Evolutionary conservation across 2,329 filamentous ascomycete genomes (phyloP), one percentile per base, ranked within the genome.

Genomic region (Diaporthe ilicicola): DNA sequence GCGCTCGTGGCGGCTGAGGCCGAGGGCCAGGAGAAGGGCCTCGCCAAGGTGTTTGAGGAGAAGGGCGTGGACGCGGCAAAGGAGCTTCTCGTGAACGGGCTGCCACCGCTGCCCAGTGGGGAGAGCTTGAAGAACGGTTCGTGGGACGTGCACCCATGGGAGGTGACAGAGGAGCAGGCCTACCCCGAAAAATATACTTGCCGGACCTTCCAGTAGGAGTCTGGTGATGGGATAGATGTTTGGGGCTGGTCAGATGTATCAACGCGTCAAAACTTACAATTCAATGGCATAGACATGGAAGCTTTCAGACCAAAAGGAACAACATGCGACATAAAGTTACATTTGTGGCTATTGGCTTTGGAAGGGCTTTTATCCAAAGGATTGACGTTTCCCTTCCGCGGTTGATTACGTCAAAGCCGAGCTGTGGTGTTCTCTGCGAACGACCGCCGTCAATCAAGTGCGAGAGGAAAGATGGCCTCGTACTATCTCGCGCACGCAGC

Each of bases 91-190:
- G 87, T 92, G 54, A 87, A 92, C 77, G 95, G 95, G 1, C 82
- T 99, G 82, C 96, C 96, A 70, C 96, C 96, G n/a, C 83, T 93
- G 78, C 96, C 95, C 19, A 91, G 90, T 77, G 91, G 93, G n/a
- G 83, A 91, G 81, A 89, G 85, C 75, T 76, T 86, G 71, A 81
- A 81, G 56, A 83, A 81, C 55, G 86, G 87, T 53, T 80, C 85
- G 73, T 89, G 90, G 84, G 86, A 90, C 78, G 89, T 91, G 79
- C 90, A 94, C 81, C 89, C 91, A 82, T 90, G 97, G 77, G 82
- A 83, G 74, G 78, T 93, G 77, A 82, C 85, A 42, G 83, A 85
- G 77, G 91, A 95, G 78, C 88, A 92, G 78, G 88, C 92, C 72
- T 98, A 97, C 82, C 84, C 88, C 42, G 86, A 88, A 64, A 81